These are phyloP conservation scores for Isatis tinctoria DNA, from an alignment of 345 rosid genomes.

Conservation along the genomic window DNA sequence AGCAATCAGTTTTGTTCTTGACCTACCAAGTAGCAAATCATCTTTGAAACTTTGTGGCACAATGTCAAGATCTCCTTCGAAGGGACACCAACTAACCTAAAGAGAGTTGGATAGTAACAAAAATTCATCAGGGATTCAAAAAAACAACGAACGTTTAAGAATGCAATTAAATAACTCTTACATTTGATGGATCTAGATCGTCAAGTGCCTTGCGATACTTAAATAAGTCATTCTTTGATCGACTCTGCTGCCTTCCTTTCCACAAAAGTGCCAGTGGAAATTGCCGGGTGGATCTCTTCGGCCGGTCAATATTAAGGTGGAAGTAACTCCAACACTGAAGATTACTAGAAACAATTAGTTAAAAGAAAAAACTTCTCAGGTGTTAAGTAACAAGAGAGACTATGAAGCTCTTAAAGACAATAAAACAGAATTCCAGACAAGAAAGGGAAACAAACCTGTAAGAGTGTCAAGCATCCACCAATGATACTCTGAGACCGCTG, in stretches of 20 bases:
- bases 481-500: constrained; percentile 74
- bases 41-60: constrained; percentile 48
- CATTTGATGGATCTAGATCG: constrained; percentile 47
- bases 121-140: not conserved
- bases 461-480: constrained; percentile 72
- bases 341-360: not conserved
- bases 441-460: constrained; percentile 44
- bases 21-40: constrained; percentile 60
- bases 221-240: constrained; percentile 59
- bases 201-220: constrained; percentile 70
- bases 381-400: not conserved
- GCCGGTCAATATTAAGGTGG: constrained; percentile 63
- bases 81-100: constrained; percentile 54
- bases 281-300: constrained; percentile 52
- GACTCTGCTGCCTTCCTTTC: constrained; percentile 80
- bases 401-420: not conserved
- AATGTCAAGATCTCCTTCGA: constrained; percentile 45
- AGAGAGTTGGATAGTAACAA: not conserved
- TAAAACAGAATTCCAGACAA: not conserved
- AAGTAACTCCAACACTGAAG: constrained; percentile 82
- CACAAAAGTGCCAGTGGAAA: constrained; percentile 70
- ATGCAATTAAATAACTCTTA: constrained; percentile 19
- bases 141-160: not conserved
- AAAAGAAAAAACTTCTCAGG: not conserved
- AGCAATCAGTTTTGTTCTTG: constrained; percentile 71